These are phyloP conservation scores for Rubus parviflorus DNA, from an alignment of 306 rosid genomes.

Conservation along the genomic window DNA sequence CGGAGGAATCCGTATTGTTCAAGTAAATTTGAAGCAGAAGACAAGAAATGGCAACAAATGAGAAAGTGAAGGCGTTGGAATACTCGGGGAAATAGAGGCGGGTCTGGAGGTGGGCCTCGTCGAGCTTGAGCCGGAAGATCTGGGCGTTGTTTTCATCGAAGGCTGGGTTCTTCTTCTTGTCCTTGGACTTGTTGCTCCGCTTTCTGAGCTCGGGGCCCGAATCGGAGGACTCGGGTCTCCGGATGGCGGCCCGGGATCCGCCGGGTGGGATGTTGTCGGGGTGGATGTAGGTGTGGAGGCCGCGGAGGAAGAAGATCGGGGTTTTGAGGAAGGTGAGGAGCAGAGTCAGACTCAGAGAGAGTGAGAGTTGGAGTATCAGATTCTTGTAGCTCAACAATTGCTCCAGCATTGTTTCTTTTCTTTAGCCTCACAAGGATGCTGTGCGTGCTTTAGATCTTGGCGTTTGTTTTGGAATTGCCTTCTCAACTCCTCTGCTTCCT, in stretches of 20 bases:
- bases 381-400: conserved; percentile 55
- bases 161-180: conserved; percentile 44
- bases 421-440: too few relatives aligned
- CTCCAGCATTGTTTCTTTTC: conserved; percentile 31
- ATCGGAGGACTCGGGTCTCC: conserved; percentile 52
- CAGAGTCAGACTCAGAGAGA: conserved; percentile 47
- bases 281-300: conserved; percentile 78
- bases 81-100: conserved; percentile 65
- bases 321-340: conserved; percentile 58
- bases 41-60: conserved; percentile 52
- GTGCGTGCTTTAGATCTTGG: too few relatives aligned
- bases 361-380: conserved; percentile 56
- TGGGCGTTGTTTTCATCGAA: conserved; percentile 90
- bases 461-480: too few relatives aligned
- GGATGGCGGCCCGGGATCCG: conserved; percentile 70
- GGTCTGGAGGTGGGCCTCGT: conserved; percentile 62
- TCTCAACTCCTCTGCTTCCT: neutral
- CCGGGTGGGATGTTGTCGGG: conserved; percentile 59
- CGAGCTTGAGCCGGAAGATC: conserved; percentile 81
- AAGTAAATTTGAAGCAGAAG: conserved; percentile 54
- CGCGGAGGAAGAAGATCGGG: conserved; percentile 68
- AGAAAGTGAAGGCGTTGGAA: conserved; percentile 49
- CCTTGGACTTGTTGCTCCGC: conserved; percentile 49
- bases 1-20: neutral
- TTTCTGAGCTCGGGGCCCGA: conserved; percentile 50